Base-by-base conservation (phyloP, 495 filamentous ascomycete species). In the Penicillium paradoxum region DNA sequence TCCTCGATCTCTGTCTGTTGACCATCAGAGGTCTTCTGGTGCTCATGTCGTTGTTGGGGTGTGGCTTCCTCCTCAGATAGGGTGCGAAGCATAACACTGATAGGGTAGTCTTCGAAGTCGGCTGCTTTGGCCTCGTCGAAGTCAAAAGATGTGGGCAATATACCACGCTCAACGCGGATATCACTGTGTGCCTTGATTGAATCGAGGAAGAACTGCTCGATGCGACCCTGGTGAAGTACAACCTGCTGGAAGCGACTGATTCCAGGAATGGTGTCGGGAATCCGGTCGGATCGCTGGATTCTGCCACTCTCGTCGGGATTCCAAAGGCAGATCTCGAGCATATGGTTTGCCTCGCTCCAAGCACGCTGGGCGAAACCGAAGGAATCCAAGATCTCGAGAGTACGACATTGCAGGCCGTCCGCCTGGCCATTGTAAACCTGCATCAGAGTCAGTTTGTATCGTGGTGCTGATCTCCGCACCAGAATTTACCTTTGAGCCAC, bases 351-450 rank as follows among this genome's bases (percentile, higher is more conserved):
- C 51, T 87, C 83, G 41, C 77, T 78, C 80, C 77, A 83, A 6
- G 71, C 79, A 6, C 77, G 71, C 45, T 86, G 76, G 4, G 63
- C 79, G 43, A 87, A 75, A 14, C 76, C 83, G 54, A 87, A 81
- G 34, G 75, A 79, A 51, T 87, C 83, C 21, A 86, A 76, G 18
- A 86, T 84, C 56, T 86, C 84, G 15, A 85, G 62, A 6, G 73
- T 83, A 6, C 84, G 79, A 30, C 69, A 67, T 65, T 79, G 67
- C 4, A 83, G 58, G 14, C 83, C 83, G 58, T 86, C 83, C 2
- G 82, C 83, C 60, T 83, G 83, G 14, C 82, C 81, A 25, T 69
- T 74, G 59, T 69, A 74, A 18, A 61, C 54, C 54, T 59, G 75
- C 4, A 29, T 0, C 9, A 3, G 14, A 5, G 30, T 51, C 10